Base-by-base conservation (phyloP, 1,139 yeast species). In the Debaryomyces subglobosus region DNA sequence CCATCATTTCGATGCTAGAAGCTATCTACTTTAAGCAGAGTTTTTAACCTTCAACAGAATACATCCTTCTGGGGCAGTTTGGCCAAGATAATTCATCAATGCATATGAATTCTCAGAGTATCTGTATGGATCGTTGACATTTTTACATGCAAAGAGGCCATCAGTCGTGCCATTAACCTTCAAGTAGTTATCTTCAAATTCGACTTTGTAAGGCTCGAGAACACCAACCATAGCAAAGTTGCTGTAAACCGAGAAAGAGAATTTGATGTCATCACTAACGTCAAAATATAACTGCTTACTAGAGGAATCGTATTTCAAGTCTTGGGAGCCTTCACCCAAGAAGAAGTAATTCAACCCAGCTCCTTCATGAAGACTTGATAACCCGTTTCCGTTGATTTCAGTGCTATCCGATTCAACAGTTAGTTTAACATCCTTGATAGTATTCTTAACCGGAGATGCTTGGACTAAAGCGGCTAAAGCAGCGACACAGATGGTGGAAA, bases 301-400 rank as follows among this genome's bases (percentile, higher is more conserved):
- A 12, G 15, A 46, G 16, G 42, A 44, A 38, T 53, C 52, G 48
- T 53, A 58, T 30, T 45, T 21, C 32, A 57, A 53, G 5, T 34
- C 42, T 34, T 42, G 54, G 30, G 58, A 48, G 24, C 48, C 49
- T 15, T 43, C 53, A 24, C 71, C 69, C 13, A 78, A 56, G 60
- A 76, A 72, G 44, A 72, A 59, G 61, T 76, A 79, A 67, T 76
- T 71, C 57, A 79, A 64, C 51, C 78, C 86, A 43, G 86, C 85
- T 61, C 86, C 86, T 63, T 77, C 83, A 59, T 79, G 85, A 40
- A 54, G 53, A 27, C 69, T 55, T 39, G 60, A 51, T 42, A 78
- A 54, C 39, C 71, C 74, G 32, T 61, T 48, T 23, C 69, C 70
- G 54, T 60, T 53, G 44, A 64, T 42, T 13, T 53, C 56, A 29